Evolutionary conservation across 768 basidiomycete genomes (phyloP).

Genomic region (Fomitopsis serialis): DNA sequence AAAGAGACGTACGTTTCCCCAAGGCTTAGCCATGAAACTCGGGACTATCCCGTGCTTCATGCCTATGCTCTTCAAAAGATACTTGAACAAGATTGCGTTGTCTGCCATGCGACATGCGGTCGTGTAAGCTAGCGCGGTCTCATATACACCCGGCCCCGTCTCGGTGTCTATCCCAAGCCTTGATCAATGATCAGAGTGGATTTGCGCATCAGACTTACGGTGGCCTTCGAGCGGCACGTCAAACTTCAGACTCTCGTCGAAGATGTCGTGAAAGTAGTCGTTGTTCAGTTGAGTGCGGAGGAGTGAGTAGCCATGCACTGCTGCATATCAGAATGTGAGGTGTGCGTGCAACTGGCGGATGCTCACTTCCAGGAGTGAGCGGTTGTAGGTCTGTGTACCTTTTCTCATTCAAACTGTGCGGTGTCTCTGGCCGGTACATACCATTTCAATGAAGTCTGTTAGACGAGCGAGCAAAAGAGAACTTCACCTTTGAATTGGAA

Average conservation of each 20-base stretch:
- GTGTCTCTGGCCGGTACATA: constrained; percentile 56
- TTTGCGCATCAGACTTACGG: constrained; percentile 39
- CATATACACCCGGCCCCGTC: constrained; percentile 85
- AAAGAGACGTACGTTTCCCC: constrained; percentile 66
- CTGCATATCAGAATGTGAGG: background rate
- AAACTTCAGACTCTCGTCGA: constrained; percentile 68
- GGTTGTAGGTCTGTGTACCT: constrained; percentile 68
- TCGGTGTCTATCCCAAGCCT: constrained; percentile 62
- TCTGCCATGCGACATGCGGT: constrained; percentile 80
- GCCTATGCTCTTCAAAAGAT: constrained; percentile 85
- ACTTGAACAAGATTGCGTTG: constrained; percentile 91
- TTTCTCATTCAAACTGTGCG: constrained; percentile 71
- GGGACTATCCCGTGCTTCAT: constrained; percentile 86
- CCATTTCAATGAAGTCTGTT: background rate
- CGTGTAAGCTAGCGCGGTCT: constrained; percentile 85
- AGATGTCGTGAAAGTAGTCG: constrained; percentile 85
- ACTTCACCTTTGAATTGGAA: constrained; percentile 81
- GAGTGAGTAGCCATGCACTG: constrained; percentile 97
- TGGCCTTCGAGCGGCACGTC: constrained; percentile 83
- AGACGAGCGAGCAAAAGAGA: background rate
- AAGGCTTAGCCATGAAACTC: constrained; percentile 98
- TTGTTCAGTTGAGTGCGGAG: constrained; percentile 87
- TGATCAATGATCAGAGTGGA: background rate
- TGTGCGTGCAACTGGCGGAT: background rate
- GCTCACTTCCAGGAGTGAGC: constrained; percentile 89